phyloP scores from a whole-genome alignment of 257 asterid species.

The Jasminum sambac region DNA sequence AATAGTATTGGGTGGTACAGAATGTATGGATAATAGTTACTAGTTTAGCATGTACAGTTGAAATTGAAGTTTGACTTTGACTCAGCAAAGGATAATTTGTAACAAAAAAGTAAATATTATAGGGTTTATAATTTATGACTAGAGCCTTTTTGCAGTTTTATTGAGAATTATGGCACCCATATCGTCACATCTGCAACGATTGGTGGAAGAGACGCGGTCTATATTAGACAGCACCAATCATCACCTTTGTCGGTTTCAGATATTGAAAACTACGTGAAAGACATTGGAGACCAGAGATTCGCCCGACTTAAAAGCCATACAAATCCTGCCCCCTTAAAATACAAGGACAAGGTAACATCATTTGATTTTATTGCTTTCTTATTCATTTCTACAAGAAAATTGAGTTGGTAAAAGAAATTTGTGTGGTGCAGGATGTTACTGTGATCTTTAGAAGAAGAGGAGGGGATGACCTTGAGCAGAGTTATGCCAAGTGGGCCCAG shows the following conservation, averaged over 20 bases:
- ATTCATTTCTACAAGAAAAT: no score
- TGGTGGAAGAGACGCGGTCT: conserved; percentile 95
- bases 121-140: conserved; percentile 23
- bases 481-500: conserved; percentile 85
- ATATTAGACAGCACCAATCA: conserved; percentile 84
- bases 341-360: conserved; percentile 87
- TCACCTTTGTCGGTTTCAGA: conserved; percentile 78
- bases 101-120: conserved; percentile 10
- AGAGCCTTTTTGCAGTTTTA: conserved; percentile 62
- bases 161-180: conserved; percentile 95
- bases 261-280: conserved; percentile 81
- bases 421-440: conserved; percentile 81
- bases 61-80: no score
- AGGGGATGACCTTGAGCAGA: conserved; percentile 98
- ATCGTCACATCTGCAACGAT: conserved; percentile 90
- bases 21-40: no score
- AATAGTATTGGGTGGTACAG: no score
- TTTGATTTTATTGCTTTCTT: background rate
- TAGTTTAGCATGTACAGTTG: no score
- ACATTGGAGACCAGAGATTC: conserved; percentile 89
- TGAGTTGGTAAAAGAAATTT: conserved; percentile 18
- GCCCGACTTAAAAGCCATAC: conserved; percentile 70
- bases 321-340: conserved; percentile 73
- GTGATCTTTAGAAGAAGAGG: conserved; percentile 99
- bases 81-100: background rate